Base-by-base conservation (phyloP, 2,329 filamentous ascomycete genomes). In the Leptographium lundbergii region DNA sequence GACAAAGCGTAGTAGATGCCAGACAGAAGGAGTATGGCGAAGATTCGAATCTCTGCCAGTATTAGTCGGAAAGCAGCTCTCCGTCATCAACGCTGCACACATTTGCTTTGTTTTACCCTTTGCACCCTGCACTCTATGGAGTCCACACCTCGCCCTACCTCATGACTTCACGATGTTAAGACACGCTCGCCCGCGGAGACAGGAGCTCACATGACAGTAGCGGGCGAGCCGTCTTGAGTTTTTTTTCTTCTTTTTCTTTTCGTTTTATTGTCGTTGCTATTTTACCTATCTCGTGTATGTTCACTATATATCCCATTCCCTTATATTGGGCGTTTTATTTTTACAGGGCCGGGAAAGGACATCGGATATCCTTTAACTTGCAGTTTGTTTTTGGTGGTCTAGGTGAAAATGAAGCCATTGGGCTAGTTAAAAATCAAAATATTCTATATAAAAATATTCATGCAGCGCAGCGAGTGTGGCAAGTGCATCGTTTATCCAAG, bases 221-320 rank as follows among this genome's bases (percentile, higher is more conserved):
- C 50, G 27, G 50, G 27, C 50, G 10, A 24, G 51, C n/a, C 17
- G 27, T 34, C 19, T 36, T 53, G 50, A 11, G 25, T 25, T 32
- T 56, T 29, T n/a, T n/a, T n/a, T n/a, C n/a, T n/a, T 17, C 5
- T 29, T 50, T 50, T n/a, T 57, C 24, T 47, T 32, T 34, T 34
- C 27, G 3, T 32, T 32, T 32, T 14, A 39, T 34, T 53, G n/a
- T 58, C 51, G 32, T 34, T 34, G 32, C 32, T 34, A 27, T 25
- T 32, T 53, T 58, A 19, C 11, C n/a, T n/a, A 22, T 54, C 54
- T 59, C 50, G 24, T 62, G 22, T 55, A 53, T 61, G 17, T 50
- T 51, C 45, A 11, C 48, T 51, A 58, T 62, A 22, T 34, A 32
- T 53, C 27, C 19, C 17, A 29, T 11, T 29, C 42, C 27, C 34